These are phyloP conservation scores for Zygosaccharomyces sapae DNA, from an alignment of 1,139 yeast genomes.

Conservation along the genomic window DNA sequence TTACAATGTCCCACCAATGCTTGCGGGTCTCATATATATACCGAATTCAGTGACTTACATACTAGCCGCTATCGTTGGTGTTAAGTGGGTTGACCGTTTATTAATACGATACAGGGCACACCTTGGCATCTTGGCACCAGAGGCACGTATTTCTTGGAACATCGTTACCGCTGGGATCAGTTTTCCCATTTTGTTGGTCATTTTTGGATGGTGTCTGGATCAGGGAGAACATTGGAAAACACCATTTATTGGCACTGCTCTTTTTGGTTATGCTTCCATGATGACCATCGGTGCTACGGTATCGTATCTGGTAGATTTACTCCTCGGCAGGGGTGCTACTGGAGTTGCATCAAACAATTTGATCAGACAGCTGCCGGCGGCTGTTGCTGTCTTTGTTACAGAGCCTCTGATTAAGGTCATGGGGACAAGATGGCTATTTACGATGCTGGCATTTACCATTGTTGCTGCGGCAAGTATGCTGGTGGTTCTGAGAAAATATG, in stretches of 20 bases:
- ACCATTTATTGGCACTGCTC: constrained; percentile 69
- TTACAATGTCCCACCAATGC: constrained; percentile 60
- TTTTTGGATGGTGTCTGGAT: constrained; percentile 80
- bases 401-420: constrained; percentile 62
- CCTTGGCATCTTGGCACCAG: constrained; percentile 67
- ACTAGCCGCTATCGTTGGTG: constrained; percentile 70
- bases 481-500: constrained; percentile 51
- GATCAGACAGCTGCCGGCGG: constrained; percentile 68
- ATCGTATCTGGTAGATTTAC: constrained; percentile 76
- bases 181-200: constrained; percentile 59
- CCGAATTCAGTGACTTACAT: constrained; percentile 80
- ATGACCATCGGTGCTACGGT: constrained; percentile 76
- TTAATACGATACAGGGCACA: constrained; percentile 53
- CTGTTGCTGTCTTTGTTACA: constrained; percentile 68
- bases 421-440: constrained; percentile 67
- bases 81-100: constrained; percentile 69
- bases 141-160: constrained; percentile 74
- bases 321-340: constrained; percentile 86
- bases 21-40: constrained; percentile 71
- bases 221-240: constrained; percentile 68
- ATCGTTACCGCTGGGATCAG: constrained; percentile 57
- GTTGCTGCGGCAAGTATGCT: constrained; percentile 44
- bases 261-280: constrained; percentile 82
- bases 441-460: constrained; percentile 60
- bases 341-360: constrained; percentile 84